Evolutionary conservation across 345 rosid genomes (phyloP), one percentile per base, ranked within the genome.

Genomic region (Citrus hindsii): DNA sequence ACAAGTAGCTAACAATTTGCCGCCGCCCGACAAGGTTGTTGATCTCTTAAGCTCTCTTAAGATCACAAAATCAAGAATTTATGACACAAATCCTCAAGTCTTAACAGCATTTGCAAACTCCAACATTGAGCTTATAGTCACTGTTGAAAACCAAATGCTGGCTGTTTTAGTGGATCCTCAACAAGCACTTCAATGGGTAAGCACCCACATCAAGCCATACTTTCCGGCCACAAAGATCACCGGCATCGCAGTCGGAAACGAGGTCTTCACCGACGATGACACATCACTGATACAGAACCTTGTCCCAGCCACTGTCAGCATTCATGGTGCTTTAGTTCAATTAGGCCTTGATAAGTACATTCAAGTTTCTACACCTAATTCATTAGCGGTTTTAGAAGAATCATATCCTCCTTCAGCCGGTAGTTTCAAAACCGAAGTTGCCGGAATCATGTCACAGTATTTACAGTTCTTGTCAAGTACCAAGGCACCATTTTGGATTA

Each of bases 331-430:
- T 33, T 80, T 96, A 53, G 89, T 82, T 10, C 94, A 94, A 84
- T 65, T 90, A 53, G 97, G 98, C 71, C 74, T 96, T 59, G 97
- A 86, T 59, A 86, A 82, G 75, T 84, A 87, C 84, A 85, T 96
- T 80, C 87, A 88, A 63, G 93, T 96, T 71, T 94, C 97, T 3
- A 90, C 97, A 27, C 91, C 99, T 0, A 88, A 75, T 74, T 96
- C 99, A 2, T 71, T 94, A 48, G 91, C 97, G 0, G 90, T 94
- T 58, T 91, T 96, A 9, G 84, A 78, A 19, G 85, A 89, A 78
- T 96, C 99, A 1, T 96, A 81, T 82, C 99, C 99, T 19, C 97
- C 99, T 21, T 96, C 99, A 0, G 92, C 98, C 0, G 99, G 97
- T 3, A 82, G 78, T 78, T 96, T 96, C 88, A 89, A 90, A 78